Evolutionary conservation across 2,329 filamentous ascomycete genomes (phyloP).

Genomic region (Diplodia mutila): DNA sequence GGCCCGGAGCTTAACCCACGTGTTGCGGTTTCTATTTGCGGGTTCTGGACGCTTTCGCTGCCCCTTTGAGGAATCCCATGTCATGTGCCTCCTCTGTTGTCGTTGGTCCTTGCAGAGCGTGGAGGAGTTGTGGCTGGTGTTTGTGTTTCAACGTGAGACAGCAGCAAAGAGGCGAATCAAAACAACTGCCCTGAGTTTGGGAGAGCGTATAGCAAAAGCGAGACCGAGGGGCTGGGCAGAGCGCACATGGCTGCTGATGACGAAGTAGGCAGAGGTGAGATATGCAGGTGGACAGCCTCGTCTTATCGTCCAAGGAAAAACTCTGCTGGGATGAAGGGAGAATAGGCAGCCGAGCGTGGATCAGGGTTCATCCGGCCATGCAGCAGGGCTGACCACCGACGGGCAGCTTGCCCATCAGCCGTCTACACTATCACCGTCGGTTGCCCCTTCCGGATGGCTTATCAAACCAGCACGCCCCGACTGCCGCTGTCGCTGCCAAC

Average conservation of each 20-base stretch:
- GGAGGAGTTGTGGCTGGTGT: neutral
- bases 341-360: neutral
- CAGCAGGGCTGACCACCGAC: conserved; percentile 19
- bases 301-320: conserved; percentile 26
- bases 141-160: conserved; percentile 10
- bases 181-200: neutral
- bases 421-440: neutral
- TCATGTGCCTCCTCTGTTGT: conserved; percentile 13
- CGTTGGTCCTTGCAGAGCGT: neutral
- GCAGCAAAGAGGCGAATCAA: neutral
- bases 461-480: neutral
- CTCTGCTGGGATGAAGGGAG: neutral
- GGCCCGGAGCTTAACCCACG: conserved; percentile 1
- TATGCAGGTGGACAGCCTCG: conserved; percentile 14
- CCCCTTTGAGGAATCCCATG: conserved; percentile 15
- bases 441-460: neutral
- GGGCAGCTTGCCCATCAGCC: neutral
- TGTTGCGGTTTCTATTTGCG: neutral
- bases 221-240: neutral
- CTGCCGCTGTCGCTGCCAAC: neutral
- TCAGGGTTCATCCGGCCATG: conserved; percentile 5
- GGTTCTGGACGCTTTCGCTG: neutral
- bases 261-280: neutral
- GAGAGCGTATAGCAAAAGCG: neutral
- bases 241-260: neutral